Evolutionary conservation across 257 asterid genomes (phyloP), one percentile per base, ranked within the genome.

Genomic region (Forsythia viridissima): DNA sequence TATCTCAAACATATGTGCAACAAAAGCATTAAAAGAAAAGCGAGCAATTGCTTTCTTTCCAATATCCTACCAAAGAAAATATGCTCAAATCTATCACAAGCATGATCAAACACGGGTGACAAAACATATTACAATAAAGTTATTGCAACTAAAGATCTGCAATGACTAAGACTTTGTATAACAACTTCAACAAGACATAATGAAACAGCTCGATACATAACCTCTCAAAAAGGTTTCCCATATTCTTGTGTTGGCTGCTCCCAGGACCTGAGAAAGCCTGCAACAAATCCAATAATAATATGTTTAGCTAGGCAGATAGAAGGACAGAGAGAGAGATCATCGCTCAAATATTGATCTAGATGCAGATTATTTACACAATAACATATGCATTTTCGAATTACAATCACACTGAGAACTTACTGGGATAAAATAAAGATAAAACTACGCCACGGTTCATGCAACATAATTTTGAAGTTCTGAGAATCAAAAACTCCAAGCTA

Each of bases 181-280:
- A 63, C 37, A 63, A 10, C 18, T 10, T 24, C 4, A 16, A 30
- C 39, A 30, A 21, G 40, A 30, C 16, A 3, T 3, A 30, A 10
- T 63, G 40, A 61, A 74, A 52, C 68, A 77, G 59, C 76, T 44
- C 41, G 63, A 77, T 51, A 69, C 48, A 7, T 63, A 75, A 71
- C 59, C 37, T 84, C 81, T 90, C 88, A 87, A 84, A 89, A 90
- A 67, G 92, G 96, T 78, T 88, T 92, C 83, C 90, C 90, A 5
- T 83, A 90, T 67, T 92, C 94, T 76, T 87, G 96, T 0, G 88
- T 24, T 43, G 95, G 92, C 89, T 89, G 92, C 88, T 90, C 96
- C 96, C 93, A 90, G 46, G 79, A 78, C 85, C 93, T 86, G 84
- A 90, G 77, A 68, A 86, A 84, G 84, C 97, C 97, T 92, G 67